A percentile compares a stretch with the other conserved stretches of the same genome.
phyloP scores from a whole-genome alignment of 352 stramenopile species.

The Globisporangium acanthophoron region DNA sequence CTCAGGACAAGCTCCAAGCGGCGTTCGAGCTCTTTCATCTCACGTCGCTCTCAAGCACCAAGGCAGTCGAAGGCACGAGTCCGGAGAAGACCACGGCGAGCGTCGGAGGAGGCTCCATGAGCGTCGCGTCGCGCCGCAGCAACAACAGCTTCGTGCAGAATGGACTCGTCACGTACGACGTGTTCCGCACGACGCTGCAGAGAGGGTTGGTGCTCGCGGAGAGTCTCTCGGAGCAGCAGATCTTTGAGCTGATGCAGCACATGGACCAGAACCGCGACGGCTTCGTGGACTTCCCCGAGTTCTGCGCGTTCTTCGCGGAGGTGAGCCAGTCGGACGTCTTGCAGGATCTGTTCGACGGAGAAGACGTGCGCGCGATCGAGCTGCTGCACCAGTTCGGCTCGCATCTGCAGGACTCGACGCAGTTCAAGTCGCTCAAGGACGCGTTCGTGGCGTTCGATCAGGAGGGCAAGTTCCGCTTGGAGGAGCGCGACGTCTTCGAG shows the following conservation, averaged over 20 bases:
- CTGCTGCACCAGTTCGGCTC: conserved; percentile 63
- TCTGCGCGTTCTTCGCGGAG: conserved; percentile 82
- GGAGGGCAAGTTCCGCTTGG: conserved; percentile 28
- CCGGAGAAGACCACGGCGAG: not conserved
- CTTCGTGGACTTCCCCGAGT: conserved; percentile 88
- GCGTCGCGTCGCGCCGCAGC: conserved; percentile 27
- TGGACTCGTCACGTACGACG: conserved; percentile 66
- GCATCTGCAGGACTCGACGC: conserved; percentile 28
- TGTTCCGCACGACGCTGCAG: conserved; percentile 72
- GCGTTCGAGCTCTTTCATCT: conserved; percentile 68
- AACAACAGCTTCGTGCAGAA: conserved; percentile 47
- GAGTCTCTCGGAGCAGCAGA: conserved; percentile 84
- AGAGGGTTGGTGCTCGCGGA: conserved; percentile 43
- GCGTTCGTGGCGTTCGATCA: conserved; percentile 57
- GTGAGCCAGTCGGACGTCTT: conserved; percentile 68
- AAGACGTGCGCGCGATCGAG: conserved; percentile 67
- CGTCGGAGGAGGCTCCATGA: not conserved
- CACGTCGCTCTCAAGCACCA: conserved; percentile 1
- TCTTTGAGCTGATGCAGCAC: conserved; percentile 92
- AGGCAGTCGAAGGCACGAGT: not conserved
- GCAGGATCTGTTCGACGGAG: conserved; percentile 70
- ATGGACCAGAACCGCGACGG: conserved; percentile 89
- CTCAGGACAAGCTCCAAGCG: conserved; percentile 57
- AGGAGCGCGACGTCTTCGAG: conserved; percentile 41
- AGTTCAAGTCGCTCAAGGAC: conserved; percentile 45